Percentiles rank a stretch among this genome's conserved stretches.
phyloP scores from a whole-genome alignment of 2,329 filamentous ascomycete genomes.

The Neophaeococcomyces aloes region DNA sequence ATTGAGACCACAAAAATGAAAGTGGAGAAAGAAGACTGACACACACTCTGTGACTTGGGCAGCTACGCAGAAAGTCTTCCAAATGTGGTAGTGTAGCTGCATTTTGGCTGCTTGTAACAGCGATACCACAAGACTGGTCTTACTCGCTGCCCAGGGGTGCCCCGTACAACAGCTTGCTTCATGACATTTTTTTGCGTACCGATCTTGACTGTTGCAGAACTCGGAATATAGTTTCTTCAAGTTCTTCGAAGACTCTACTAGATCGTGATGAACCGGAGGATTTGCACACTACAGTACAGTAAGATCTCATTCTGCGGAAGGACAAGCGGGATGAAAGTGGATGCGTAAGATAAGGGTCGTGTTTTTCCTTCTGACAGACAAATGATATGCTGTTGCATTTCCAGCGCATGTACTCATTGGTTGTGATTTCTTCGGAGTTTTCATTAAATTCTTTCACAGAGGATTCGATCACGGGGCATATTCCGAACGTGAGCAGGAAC shows the following conservation, averaged over 20 bases:
- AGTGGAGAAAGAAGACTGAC: not conserved
- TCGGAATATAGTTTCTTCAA: too few species aligned
- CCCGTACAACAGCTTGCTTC: not conserved
- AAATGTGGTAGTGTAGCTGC: not conserved
- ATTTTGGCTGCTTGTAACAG: not conserved
- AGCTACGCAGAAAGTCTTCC: conserved; percentile 1
- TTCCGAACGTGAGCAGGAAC: not conserved
- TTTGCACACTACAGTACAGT: too few species aligned
- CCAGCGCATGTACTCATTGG: not conserved
- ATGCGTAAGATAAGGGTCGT: not conserved
- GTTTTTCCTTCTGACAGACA: not conserved
- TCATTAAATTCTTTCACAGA: not conserved
- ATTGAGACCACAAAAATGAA: not conserved
- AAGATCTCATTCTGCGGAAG: not conserved
- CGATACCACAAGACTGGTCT: not conserved
- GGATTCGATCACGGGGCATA: not conserved
- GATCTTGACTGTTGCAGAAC: not conserved
- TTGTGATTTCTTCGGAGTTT: not conserved
- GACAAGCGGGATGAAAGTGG: not conserved
- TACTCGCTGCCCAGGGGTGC: not conserved
- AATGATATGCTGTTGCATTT: not conserved
- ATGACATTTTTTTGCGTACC: not conserved
- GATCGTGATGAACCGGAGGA: conserved; percentile 1
- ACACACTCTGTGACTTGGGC: conserved; percentile 5
- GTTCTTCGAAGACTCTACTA: not conserved